Evolutionary conservation across 768 basidiomycete species (phyloP), one percentile per base, ranked within the genome.

Genomic region (Kwoniella newhampshirensis): DNA sequence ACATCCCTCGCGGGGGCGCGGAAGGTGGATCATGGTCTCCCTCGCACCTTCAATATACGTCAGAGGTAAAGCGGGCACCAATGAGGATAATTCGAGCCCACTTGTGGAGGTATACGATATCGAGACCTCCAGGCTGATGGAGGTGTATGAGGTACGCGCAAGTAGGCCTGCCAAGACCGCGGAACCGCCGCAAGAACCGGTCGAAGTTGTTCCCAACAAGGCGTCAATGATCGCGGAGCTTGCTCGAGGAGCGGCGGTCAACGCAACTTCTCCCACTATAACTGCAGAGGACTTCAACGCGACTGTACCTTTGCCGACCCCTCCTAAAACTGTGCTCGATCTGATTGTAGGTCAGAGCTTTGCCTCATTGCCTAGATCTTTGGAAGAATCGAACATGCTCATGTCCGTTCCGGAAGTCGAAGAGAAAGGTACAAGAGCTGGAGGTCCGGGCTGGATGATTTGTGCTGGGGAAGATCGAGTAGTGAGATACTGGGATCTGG

Each of bases 21-120:
- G 91, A 0, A 85, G 87, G 45, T 97, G 91, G 91, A 80, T 98
- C 42, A 84, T 96, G 75, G 87, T 96, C 41, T 84, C 91, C 0
- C 77, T 87, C 15, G 87, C 87, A 67, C 79, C 83, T 1, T 13
- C 48, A 40, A 41, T 51, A 15, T 54, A 51, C 17, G 54, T 43
- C n/a, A 50, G 7, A 25, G 53, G 41, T 5, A 50, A 39, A 17
- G 26, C 26, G 18, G 20, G 39, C 20, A 35, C 7, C 65, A 80
- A 2, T 80, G 81, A 13, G 67, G 70, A 43, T 51, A 62, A 13
- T 30, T 23, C 23, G 8, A 66, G 66, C 1, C 79, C 81, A 30
- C 73, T 91, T 41, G 80, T 91, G 5, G 91, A 96, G 71, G 88
- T 92, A 1, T 96, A 91, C 89, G 91, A 98, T 70, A 84, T 98